Conservation (phyloP, 164 flowering plant species). For the Chimonanthus praecox region DNA sequence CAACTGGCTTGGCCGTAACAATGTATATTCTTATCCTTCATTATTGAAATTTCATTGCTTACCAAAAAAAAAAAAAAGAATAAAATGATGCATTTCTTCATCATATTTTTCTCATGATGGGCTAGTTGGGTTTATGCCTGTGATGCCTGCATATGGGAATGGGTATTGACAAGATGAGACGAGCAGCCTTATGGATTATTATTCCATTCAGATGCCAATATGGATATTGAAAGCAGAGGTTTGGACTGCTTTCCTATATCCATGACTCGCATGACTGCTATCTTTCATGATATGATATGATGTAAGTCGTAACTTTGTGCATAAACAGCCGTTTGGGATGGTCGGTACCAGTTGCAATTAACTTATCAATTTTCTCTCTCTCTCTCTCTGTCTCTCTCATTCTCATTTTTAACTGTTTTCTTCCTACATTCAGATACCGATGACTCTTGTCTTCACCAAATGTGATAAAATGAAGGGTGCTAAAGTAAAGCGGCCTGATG, state of each 20-base stretch:
- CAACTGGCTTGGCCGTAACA: constrained; percentile 95
- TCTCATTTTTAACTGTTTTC: not conserved
- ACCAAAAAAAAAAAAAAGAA: too few species aligned
- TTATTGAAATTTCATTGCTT: not conserved
- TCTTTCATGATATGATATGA: not conserved
- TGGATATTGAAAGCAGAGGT: not conserved
- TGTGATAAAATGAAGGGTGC: constrained; percentile 76
- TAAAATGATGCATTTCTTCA: too few species aligned
- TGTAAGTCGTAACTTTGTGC: not conserved
- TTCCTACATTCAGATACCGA: constrained; percentile 49
- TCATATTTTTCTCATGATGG: too few species aligned
- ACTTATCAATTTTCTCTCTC: not conserved
- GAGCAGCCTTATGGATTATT: not conserved
- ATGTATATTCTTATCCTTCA: constrained; percentile 32
- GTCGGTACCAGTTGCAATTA: not conserved
- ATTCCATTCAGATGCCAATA: not conserved
- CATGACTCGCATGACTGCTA: not conserved
- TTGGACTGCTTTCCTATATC: not conserved
- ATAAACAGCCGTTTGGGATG: not conserved
- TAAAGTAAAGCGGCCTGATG: constrained; percentile 60
- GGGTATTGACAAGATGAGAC: not conserved
- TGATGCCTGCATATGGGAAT: not conserved
- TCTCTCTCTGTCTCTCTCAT: not conserved
- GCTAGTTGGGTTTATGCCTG: not conserved
- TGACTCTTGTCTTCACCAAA: constrained; percentile 91